Evolutionary conservation across 176 grass and related monocot species (phyloP).

Genomic region (Bromus sterilis): DNA sequence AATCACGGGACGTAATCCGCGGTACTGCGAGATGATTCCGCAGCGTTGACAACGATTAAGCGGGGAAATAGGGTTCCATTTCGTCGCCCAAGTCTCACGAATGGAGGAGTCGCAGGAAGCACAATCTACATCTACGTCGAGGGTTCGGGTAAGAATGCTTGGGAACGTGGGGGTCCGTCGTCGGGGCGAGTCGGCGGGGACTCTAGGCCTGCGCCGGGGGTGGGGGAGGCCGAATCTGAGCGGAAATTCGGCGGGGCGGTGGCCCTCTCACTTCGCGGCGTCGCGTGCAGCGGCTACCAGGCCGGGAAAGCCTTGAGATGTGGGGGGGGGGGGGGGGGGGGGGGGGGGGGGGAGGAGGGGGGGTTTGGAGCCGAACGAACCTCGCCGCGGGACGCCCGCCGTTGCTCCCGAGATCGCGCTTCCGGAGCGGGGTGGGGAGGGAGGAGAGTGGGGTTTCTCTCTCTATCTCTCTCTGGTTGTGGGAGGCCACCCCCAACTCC

Average conservation of each 20-base stretch:
- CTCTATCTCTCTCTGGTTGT: not conserved
- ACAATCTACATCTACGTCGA: not conserved
- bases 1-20: not conserved
- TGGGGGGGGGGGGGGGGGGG: not conserved
- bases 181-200: not conserved
- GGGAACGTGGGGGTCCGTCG: not conserved
- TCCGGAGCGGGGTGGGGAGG: not conserved
- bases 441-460: not conserved
- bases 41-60: not conserved
- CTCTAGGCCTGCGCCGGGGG: too few relatives aligned
- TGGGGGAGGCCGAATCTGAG: not conserved
- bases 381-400: conserved; percentile 12
- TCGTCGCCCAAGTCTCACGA: not conserved
- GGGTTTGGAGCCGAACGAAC: conserved; percentile 25
- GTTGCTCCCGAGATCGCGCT: not conserved
- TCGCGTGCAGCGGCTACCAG: not conserved
- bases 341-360: not conserved
- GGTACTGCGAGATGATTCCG: not conserved
- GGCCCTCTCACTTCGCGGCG: not conserved
- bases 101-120: not conserved
- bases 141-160: not conserved
- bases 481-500: not conserved
- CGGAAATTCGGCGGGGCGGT: not conserved
- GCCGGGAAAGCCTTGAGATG: not conserved
- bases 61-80: not conserved